phyloP scores from a whole-genome alignment of 345 rosid genomes.

The Combretum micranthum region DNA sequence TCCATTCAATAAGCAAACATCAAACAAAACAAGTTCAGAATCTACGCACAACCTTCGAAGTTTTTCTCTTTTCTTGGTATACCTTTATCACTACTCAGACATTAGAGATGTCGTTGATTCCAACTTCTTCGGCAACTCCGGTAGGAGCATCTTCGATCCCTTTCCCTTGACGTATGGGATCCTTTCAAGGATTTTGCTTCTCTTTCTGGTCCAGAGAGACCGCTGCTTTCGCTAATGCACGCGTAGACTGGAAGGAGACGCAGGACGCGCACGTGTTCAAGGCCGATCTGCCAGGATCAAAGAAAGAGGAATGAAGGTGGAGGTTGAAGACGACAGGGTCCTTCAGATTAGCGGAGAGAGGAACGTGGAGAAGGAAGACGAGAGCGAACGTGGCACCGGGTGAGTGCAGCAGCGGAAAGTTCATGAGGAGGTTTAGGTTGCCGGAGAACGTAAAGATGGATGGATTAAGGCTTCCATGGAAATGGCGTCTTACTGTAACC shows the following conservation, averaged over 20 bases:
- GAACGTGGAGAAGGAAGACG: constrained; percentile 25
- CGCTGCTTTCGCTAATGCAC: constrained; percentile 10
- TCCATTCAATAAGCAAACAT: too few relatives aligned
- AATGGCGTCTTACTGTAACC: constrained; percentile 28
- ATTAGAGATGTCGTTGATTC: constrained; percentile 7
- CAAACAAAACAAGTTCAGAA: too few relatives aligned
- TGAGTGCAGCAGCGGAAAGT: constrained; percentile 23
- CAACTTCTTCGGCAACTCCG: not conserved
- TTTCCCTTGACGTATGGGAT: constrained; percentile 26
- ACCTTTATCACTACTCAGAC: too few relatives aligned
- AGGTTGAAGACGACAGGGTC: constrained; percentile 26
- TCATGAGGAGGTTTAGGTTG: constrained; percentile 35
- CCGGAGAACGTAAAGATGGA: constrained; percentile 31
- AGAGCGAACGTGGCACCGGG: constrained; percentile 29
- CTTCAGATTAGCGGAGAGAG: constrained; percentile 34
- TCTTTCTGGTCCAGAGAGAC: constrained; percentile 10
- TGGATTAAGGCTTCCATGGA: constrained; percentile 29
- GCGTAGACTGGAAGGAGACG: constrained; percentile 37
- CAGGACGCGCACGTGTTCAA: constrained; percentile 33
- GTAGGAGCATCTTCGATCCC: constrained; percentile 14
- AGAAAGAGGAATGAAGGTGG: constrained; percentile 34
- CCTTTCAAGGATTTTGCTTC: constrained; percentile 9
- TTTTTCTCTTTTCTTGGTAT: too few relatives aligned
- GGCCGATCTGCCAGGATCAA: constrained; percentile 34
- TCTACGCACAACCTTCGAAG: too few relatives aligned